Percentiles rank a stretch among this genome's conserved stretches.
Conservation (phyloP, 2,329 filamentous ascomycete species). For the Chrysosporium keratinophilum region DNA sequence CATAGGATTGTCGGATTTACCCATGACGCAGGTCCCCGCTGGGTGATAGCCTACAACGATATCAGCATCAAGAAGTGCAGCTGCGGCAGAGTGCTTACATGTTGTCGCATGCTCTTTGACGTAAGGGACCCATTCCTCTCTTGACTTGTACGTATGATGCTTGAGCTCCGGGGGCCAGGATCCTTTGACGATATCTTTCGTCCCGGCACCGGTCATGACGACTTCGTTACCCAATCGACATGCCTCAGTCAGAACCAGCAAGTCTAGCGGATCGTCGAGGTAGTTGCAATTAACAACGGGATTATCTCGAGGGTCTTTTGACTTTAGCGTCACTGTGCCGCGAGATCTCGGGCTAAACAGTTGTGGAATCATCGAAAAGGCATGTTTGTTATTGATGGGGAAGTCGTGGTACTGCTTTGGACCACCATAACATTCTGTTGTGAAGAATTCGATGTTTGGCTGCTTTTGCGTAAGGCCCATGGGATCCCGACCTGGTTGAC, state of each 20-base stretch:
- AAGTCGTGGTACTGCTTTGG: constrained; percentile 49
- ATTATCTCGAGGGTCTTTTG: constrained; percentile 25
- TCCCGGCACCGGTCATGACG: constrained; percentile 47
- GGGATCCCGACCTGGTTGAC: constrained; percentile 46
- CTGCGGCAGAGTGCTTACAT: constrained; percentile 35
- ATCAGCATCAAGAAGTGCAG: constrained; percentile 32
- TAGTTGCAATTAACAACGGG: constrained; percentile 42
- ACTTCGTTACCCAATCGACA: constrained; percentile 52
- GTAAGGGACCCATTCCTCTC: constrained; percentile 50
- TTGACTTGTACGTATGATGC: constrained; percentile 44
- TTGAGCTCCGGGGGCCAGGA: constrained; percentile 46
- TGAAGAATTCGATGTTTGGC: constrained; percentile 54
- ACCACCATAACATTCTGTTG: constrained; percentile 51
- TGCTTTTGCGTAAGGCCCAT: constrained; percentile 50
- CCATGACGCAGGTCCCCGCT: constrained; percentile 31
- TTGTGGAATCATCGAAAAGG: constrained; percentile 49
- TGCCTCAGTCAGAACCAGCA: constrained; percentile 50
- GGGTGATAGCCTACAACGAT: constrained; percentile 38
- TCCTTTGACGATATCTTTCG: constrained; percentile 49
- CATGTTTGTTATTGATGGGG: constrained; percentile 43
- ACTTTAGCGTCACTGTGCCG: constrained; percentile 38
- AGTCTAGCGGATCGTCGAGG: constrained; percentile 44
- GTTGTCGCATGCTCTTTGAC: constrained; percentile 52
- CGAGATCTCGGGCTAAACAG: constrained; percentile 48
- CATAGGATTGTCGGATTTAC: constrained; percentile 21